Evolutionary conservation across 78 protist genomes (phyloP), one percentile per base, ranked within the genome.

Genomic region (Dictyostelium capitatum): DNA sequence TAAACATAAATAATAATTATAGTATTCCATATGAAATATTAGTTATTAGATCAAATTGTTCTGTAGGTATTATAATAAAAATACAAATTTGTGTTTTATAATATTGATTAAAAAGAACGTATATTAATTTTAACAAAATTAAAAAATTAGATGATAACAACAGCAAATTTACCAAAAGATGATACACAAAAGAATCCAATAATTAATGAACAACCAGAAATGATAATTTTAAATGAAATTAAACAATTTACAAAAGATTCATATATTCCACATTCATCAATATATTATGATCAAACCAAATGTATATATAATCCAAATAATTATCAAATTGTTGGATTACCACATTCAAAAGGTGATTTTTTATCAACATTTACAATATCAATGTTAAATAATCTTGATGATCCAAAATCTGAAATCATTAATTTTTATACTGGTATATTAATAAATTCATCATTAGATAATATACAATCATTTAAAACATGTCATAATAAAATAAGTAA

Each of bases 201-300:
- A 25, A 25, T 62, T 25, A 37, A 62, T 25, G 23, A 62, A 11
- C 10, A 62, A 11, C 43, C 10, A 4, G 41, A 62, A 25, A 25
- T 62, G 8, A 10, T 11, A 11, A 3, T 62, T 62, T 62, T 11
- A 25, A 62, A 62, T 62, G 70, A 62, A 25, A 25, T 62, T 3
- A 62, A 62, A 17, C 43, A 62, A 11, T 30, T 62, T 62, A 62
- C 43, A 37, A 37, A 62, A 25, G 28, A 62, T 62, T 62, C 70
- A 11, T 62, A 62, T 62, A 62, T 62, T 62, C 43, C 70, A 62
- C 8, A 62, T 62, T 19, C 70, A 25, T 62, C 70, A 62, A 62
- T 62, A 37, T 25, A 25, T 62, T 62, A 62, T 62, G 12, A 62
- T 25, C 70, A 62, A 25, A 11, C 17, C 3, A 25, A 30, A 25